phyloP scores from a whole-genome alignment of 2,329 filamentous ascomycete species.

The Nemania serpens region DNA sequence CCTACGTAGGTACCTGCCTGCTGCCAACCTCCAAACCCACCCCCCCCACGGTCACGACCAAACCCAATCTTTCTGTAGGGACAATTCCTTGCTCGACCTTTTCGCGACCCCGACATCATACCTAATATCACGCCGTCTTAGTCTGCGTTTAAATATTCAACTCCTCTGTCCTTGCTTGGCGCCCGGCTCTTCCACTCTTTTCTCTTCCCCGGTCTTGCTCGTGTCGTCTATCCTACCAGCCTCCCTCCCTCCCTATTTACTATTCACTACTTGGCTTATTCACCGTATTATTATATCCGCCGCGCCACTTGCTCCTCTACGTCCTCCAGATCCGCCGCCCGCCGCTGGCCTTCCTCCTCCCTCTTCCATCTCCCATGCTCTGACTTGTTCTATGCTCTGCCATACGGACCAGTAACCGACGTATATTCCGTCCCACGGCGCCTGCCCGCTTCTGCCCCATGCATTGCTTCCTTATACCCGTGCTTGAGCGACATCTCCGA shows the following conservation, averaged over 20 bases:
- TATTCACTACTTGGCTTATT: not conserved
- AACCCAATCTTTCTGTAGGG: constrained; percentile 27
- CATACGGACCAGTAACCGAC: not conserved
- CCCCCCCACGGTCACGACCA: constrained; percentile 22
- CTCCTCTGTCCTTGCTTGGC: constrained; percentile 11
- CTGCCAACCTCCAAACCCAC: constrained; percentile 20
- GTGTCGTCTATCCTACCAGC: not conserved
- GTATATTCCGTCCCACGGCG: constrained; percentile 14
- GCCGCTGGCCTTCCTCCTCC: not conserved
- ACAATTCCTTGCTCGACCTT: constrained; percentile 26
- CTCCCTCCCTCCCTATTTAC: not conserved
- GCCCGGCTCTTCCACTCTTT: constrained; percentile 5
- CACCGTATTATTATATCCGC: not conserved
- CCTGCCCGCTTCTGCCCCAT: constrained; percentile 23
- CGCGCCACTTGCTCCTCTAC: constrained; percentile 7
- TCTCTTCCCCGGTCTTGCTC: constrained; percentile 3
- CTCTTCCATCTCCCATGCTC: not conserved
- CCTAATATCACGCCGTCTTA: constrained; percentile 12
- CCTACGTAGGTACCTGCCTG: no score
- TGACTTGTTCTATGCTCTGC: constrained; percentile 10
- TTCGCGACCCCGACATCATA: constrained; percentile 26
- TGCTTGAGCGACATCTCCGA: constrained; percentile 24
- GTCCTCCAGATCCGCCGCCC: not conserved
- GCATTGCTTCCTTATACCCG: constrained; percentile 22
- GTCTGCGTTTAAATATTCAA: constrained; percentile 25